phyloP scores from a whole-genome alignment of 306 rosid species.

The Malus fusca region DNA sequence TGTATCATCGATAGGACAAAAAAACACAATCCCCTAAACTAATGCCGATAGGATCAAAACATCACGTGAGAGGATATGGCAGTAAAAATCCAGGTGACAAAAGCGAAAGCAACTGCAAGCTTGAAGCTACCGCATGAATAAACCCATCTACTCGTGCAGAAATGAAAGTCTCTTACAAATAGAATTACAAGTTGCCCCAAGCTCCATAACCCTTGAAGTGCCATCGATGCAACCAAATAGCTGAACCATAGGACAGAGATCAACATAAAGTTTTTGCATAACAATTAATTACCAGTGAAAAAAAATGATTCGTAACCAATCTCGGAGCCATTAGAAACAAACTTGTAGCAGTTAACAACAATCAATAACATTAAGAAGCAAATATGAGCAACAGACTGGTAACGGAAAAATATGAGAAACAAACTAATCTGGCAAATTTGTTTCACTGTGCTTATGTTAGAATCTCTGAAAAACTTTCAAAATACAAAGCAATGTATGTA shows the following conservation, averaged over 20 bases:
- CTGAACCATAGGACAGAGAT: constrained; percentile 36
- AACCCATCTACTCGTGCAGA: constrained; percentile 26
- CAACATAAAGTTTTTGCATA: constrained; percentile 1
- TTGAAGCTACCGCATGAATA: constrained; percentile 54
- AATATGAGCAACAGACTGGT: not conserved
- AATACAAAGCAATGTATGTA: too few species aligned
- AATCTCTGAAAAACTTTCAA: not conserved
- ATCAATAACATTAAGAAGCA: not conserved
- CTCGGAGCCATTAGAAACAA: not conserved
- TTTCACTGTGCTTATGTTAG: not conserved
- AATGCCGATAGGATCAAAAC: constrained; percentile 73
- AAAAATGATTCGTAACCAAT: not conserved
- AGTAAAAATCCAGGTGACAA: constrained; percentile 67
- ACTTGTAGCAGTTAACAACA: not conserved
- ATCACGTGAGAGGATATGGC: constrained; percentile 83
- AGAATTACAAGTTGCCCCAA: constrained; percentile 56
- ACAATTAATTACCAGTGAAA: not conserved
- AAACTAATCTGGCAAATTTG: not conserved
- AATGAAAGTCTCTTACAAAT: constrained; percentile 43
- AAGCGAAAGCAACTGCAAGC: constrained; percentile 66
- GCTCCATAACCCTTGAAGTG: constrained; percentile 98
- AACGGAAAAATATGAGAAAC: not conserved
- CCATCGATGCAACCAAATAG: constrained; percentile 95
- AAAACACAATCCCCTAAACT: constrained; percentile 36
- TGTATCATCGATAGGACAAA: constrained; percentile 13